Evolutionary conservation across 2,329 filamentous ascomycete genomes (phyloP), one percentile per base, ranked within the genome.

Genomic region (Rachicladosporium sp.): DNA sequence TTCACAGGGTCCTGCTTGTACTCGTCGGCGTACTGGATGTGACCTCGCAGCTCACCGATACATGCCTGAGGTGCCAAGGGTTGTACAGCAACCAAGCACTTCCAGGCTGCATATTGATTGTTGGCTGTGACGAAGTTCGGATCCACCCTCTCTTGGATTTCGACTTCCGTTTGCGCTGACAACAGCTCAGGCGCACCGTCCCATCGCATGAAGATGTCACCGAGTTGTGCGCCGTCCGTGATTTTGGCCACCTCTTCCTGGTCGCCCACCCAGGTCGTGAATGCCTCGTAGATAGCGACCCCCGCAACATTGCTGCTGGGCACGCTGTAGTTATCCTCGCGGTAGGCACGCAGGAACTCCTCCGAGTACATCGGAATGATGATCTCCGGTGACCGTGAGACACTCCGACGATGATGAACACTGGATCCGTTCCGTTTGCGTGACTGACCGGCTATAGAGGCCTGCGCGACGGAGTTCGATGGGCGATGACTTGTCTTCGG

Each of bases 201-300:
- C 44, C 71, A 71, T 49, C 71, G 60, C 31, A 71, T 78, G 54
- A 94, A 42, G 10, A 42, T 27, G 12, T 42, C 33, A 10, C 38
- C 35, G 4, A 35, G 40, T 19, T 38, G 35, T 7, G 38, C 31
- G 10, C 40, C 40, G 27, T 31, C 19, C 21, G 35, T 42, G 12
- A 42, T 31, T 15, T 42, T 31, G 35, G 35, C 29, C n/a, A 34
- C 34, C 31, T 76, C 77, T 9, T 78, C 75, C 1, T 76, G 74
- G 44, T 93, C 81, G 42, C 75, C 77, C 19, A 93, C 70, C 88
- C 89, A 96, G 3, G 71, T 68, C 0, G 82, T 79, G 43, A 93
- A 71, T 10, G 78, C 73, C 43, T 82, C 82, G 3, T 83, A 80
- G 29, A 93, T 78, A 29, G 70, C 71, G 8, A 95, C 72, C 50